phyloP scores from a whole-genome alignment of 805 yeast genomes.

The Saturnispora halmiae region DNA sequence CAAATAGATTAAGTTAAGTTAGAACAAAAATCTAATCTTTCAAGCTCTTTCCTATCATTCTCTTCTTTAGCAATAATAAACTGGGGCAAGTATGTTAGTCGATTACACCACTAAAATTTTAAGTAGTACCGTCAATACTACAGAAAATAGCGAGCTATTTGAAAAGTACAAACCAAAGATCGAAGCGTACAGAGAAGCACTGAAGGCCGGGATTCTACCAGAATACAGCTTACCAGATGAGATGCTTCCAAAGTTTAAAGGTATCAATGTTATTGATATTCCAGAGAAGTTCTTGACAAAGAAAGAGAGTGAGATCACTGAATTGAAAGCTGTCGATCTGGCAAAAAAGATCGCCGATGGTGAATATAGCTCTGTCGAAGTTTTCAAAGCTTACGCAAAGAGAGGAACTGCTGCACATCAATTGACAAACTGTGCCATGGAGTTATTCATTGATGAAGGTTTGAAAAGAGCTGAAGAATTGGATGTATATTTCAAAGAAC shows the following conservation, averaged over 20 bases:
- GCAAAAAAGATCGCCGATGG: constrained; percentile 31
- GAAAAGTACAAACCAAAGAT: constrained; percentile 29
- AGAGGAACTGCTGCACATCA: constrained; percentile 43
- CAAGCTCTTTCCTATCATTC: neutral
- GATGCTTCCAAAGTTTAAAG: constrained; percentile 16
- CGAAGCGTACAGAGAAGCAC: constrained; percentile 23
- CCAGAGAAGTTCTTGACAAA: constrained; percentile 27
- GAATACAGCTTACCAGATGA: constrained; percentile 15
- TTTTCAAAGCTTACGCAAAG: constrained; percentile 38
- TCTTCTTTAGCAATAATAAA: neutral
- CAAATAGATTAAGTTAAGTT: too few relatives aligned
- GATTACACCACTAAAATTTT: neutral
- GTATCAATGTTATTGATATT: constrained; percentile 23
- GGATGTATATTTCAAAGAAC: constrained; percentile 39
- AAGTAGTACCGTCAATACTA: neutral
- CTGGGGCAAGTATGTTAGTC: neutral
- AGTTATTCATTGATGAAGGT: constrained; percentile 40
- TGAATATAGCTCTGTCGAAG: constrained; percentile 33
- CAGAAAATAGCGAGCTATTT: constrained; percentile 12
- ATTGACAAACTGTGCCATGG: constrained; percentile 40
- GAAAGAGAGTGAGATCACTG: constrained; percentile 37
- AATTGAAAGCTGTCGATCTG: constrained; percentile 29
- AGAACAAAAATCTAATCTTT: too few relatives aligned
- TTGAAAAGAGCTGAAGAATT: constrained; percentile 39
- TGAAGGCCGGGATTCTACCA: constrained; percentile 21